These are phyloP conservation scores for Termitomyces sp. DNA, from an alignment of 768 basidiomycete genomes.

Conservation along the genomic window DNA sequence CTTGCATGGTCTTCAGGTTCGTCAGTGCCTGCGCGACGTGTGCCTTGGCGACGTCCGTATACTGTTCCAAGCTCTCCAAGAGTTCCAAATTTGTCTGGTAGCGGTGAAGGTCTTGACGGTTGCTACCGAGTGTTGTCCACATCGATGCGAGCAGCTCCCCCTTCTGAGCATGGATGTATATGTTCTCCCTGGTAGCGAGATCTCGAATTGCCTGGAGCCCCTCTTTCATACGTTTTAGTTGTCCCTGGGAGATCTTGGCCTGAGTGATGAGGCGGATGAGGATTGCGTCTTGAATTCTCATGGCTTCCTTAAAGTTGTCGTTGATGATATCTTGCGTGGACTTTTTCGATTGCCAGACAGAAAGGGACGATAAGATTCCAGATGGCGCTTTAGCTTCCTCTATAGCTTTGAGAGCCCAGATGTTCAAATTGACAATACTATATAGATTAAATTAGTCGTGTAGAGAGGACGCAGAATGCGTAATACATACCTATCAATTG, in stretches of 20 bases:
- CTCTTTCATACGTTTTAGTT: constrained; percentile 42
- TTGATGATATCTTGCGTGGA: constrained; percentile 18
- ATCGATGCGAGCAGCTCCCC: constrained; percentile 39
- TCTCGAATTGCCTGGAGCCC: constrained; percentile 36
- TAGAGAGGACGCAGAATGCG: background rate
- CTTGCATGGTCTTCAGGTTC: constrained; percentile 39
- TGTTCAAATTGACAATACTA: constrained; percentile 47
- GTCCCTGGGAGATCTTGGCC: constrained; percentile 31
- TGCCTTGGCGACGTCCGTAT: constrained; percentile 36
- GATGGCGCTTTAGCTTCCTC: constrained; percentile 16
- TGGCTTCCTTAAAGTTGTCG: constrained; percentile 28
- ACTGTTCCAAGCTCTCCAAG: constrained; percentile 33
- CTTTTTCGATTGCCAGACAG: constrained; percentile 5
- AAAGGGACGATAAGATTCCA: constrained; percentile 2
- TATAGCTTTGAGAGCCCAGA: constrained; percentile 41
- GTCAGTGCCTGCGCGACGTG: constrained; percentile 44
- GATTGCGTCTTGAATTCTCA: constrained; percentile 35
- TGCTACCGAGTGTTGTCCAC: constrained; percentile 49
- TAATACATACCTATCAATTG: constrained; percentile 48
- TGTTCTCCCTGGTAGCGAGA: constrained; percentile 37
- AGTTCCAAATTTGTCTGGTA: constrained; percentile 31
- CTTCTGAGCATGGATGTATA: constrained; percentile 22
- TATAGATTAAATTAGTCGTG: background rate
- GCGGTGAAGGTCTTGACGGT: constrained; percentile 27
- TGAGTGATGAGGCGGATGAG: constrained; percentile 39